Evolutionary conservation across 108 stramenopile species (phyloP), one percentile per base, ranked within the genome.

Genomic region (Cyclotella distinguenda): DNA sequence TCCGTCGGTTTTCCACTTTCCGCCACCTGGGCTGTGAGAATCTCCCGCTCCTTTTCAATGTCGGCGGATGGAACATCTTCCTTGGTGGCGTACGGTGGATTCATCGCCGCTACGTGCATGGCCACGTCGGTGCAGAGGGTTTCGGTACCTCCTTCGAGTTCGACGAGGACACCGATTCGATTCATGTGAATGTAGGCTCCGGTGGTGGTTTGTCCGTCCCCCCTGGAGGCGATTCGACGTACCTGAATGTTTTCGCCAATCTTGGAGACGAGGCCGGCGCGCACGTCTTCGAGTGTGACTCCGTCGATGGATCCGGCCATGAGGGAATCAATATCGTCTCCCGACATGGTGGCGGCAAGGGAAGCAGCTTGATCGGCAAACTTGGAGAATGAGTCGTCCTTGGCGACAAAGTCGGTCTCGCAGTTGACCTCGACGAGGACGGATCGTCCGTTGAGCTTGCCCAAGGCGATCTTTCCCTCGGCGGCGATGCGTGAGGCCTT

Each of bases 361-460:
- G 57, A 69, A 1, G 92, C 89, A 34, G 88, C 86, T 25, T 58
- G 61, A 8, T 84, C 75, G 59, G 81, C 84, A 53, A 88, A 86
- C 31, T 53, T 80, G 32, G 78, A 57, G 68, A 91, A 91, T 26
- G 73, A 78, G 12, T 72, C 78, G 54, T 86, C 84, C 72, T 83
- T 78, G 42, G 79, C 81, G 25, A 91, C 90, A 62, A 94, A 94
- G 59, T 94, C 93, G 30, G 93, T 94, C 68, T 91, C 88, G 61
- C 90, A 94, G 79, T 94, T 91, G 49, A 86, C 79, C 66, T 94
- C 88, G 18, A 94, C 87, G 66, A 94, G 74, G 43, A 84, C 88
- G n/a, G 84, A 78, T 49, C 74, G 86, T 22, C 76, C 68, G 18
- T 83, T 83, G 47, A 58, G 64, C 46, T 75, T 66, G 44, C 72